Evolutionary conservation across 305 asterid genomes (phyloP).

Genomic region (Solanum chacoense): DNA sequence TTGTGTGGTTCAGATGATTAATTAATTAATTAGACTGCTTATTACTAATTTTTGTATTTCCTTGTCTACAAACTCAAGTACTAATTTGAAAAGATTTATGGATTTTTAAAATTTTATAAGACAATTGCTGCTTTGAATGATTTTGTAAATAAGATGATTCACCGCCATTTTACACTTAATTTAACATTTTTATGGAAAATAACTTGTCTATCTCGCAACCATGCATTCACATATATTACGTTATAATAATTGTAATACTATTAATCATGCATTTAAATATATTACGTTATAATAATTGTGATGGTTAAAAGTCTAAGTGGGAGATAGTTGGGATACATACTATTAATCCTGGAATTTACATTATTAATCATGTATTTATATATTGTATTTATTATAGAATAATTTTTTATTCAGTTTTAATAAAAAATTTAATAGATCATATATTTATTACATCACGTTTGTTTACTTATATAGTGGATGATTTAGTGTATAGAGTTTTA

Average conservation of each 20-base stretch:
- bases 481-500: background rate
- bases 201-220: background rate
- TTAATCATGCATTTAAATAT: background rate
- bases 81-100: background rate
- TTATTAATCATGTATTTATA: background rate
- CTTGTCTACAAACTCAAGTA: background rate
- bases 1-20: slow-evolving; percentile 14
- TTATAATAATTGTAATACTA: too few relatives aligned
- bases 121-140: background rate
- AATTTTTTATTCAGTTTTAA: too few relatives aligned
- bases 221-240: background rate
- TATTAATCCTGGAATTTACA: background rate
- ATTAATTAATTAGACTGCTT: background rate
- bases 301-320: background rate
- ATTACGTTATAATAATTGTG: background rate
- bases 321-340: background rate
- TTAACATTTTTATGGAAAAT: background rate
- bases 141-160: background rate
- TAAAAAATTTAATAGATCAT: too few relatives aligned
- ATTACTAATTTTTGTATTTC: background rate
- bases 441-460: too few relatives aligned
- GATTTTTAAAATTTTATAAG: background rate
- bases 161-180: background rate
- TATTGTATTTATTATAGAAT: background rate
- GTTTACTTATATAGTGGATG: background rate